A percentile compares a stretch with the other conserved stretches of the same genome.
phyloP scores from a whole-genome alignment of 108 stramenopile species.

The Cyclotella cryptica region DNA sequence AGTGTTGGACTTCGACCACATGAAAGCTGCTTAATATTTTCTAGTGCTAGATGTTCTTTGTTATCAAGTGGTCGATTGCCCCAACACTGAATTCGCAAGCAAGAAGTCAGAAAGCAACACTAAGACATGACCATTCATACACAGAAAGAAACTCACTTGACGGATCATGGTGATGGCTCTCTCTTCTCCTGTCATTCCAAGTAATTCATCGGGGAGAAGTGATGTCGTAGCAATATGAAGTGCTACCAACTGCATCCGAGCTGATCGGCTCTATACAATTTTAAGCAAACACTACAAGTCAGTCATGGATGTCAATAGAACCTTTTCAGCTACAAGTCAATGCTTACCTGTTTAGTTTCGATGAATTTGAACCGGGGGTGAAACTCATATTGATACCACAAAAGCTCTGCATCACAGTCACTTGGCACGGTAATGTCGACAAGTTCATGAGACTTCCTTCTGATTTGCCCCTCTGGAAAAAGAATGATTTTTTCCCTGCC shows the following conservation, averaged over 20 bases:
- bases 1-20: conserved; percentile 28
- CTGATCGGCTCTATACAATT: conserved; percentile 18
- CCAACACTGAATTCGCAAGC: conserved; percentile 35
- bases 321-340: too few relatives aligned
- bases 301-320: background rate
- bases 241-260: conserved; percentile 53
- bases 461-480: conserved; percentile 34
- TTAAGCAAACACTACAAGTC: background rate
- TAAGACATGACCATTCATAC: too few relatives aligned
- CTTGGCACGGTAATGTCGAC: conserved; percentile 8
- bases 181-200: conserved; percentile 56
- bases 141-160: background rate
- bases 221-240: conserved; percentile 55
- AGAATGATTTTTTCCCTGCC: conserved; percentile 9
- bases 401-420: conserved; percentile 19
- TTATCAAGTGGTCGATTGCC: conserved; percentile 46
- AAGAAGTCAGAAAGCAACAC: too few relatives aligned
- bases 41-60: conserved; percentile 29
- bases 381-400: conserved; percentile 28
- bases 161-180: conserved; percentile 51
- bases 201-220: conserved; percentile 47
- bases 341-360: conserved; percentile 35
- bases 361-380: conserved; percentile 35
- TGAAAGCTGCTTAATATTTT: conserved; percentile 43
- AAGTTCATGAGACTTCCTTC: background rate